These are phyloP conservation scores for Cystobasidium pallidum DNA, from an alignment of 1,284 basidiomycete genomes.

Conservation along the genomic window DNA sequence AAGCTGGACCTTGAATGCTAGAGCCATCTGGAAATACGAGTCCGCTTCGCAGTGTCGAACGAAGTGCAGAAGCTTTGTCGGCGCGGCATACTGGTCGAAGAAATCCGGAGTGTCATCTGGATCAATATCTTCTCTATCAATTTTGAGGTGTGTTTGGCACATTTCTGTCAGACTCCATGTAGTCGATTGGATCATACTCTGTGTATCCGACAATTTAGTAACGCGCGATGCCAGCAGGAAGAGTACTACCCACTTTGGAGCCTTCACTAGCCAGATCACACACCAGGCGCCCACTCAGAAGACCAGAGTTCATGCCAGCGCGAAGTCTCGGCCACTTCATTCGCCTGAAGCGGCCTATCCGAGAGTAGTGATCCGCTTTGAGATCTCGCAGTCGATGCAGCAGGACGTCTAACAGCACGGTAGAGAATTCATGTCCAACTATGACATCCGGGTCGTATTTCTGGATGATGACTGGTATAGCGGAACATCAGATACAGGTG, in stretches of 20 bases:
- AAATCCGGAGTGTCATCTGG: conserved; percentile 89
- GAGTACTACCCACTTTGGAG: conserved; percentile 69
- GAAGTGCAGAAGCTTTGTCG: conserved; percentile 81
- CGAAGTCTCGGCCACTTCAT: conserved; percentile 77
- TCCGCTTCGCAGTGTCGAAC: conserved; percentile 91
- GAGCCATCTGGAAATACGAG: conserved; percentile 94
- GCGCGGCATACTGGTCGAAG: conserved; percentile 81
- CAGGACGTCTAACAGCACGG: conserved; percentile 87
- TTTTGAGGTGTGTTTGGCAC: conserved; percentile 85
- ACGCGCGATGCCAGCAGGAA: neutral
- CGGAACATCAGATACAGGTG: neutral
- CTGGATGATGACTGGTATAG: conserved; percentile 69
- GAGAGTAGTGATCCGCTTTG: conserved; percentile 89
- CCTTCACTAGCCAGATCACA: conserved; percentile 94
- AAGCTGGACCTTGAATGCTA: conserved; percentile 86
- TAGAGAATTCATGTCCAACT: conserved; percentile 91
- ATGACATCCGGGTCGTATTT: conserved; percentile 93
- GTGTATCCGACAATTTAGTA: neutral
- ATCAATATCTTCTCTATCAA: conserved; percentile 87
- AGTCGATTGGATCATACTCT: conserved; percentile 91
- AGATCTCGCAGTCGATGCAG: conserved; percentile 88
- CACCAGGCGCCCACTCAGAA: conserved; percentile 82
- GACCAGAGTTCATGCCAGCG: conserved; percentile 74
- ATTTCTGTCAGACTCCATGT: conserved; percentile 99
- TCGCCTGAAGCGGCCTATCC: conserved; percentile 87